These are phyloP conservation scores for Triangularia verruculosa DNA, from an alignment of 2,329 filamentous ascomycete genomes.

Conservation along the genomic window DNA sequence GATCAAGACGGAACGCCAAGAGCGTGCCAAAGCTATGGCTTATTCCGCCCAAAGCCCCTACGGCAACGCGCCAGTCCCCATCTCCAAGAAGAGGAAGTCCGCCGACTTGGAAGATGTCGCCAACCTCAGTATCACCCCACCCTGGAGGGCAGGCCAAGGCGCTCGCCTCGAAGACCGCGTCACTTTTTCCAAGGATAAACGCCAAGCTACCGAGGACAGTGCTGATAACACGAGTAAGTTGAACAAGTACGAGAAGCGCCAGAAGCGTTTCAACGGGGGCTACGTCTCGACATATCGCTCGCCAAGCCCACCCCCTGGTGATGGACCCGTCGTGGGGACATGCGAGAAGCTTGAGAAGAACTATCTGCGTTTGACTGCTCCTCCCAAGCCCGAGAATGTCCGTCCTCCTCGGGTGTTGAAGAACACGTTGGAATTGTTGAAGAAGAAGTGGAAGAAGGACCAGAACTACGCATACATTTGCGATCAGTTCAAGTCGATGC, in stretches of 20 bases:
- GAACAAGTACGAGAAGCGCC: conserved; percentile 82
- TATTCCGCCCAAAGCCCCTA: conserved; percentile 11
- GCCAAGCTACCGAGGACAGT: conserved; percentile 39
- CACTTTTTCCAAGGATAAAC: conserved; percentile 56
- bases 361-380: conserved; percentile 88
- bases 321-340: conserved; percentile 78
- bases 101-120: conserved; percentile 52
- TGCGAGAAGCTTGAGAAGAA: conserved; percentile 85
- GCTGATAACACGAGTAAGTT: conserved; percentile 75
- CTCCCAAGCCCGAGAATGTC: conserved; percentile 83
- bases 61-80: conserved; percentile 7
- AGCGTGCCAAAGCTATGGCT: conserved; percentile 19
- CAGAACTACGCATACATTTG: conserved; percentile 97
- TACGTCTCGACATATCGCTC: conserved; percentile 56
- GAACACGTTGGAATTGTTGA: conserved; percentile 81
- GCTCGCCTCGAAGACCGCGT: conserved; percentile 71
- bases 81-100: conserved; percentile 80
- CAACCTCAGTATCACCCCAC: conserved; percentile 8
- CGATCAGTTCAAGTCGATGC: conserved; percentile 98
- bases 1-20: conserved; percentile 64
- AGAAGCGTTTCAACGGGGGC: conserved; percentile 76
- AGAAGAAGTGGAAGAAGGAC: conserved; percentile 91
- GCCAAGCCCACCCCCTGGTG: conserved; percentile 54
- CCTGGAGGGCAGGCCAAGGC: conserved; percentile 24
- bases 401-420: conserved; percentile 77